These are phyloP conservation scores for Caryopteris hybrid DNA, from an alignment of 305 asterid species.

Conservation along the genomic window DNA sequence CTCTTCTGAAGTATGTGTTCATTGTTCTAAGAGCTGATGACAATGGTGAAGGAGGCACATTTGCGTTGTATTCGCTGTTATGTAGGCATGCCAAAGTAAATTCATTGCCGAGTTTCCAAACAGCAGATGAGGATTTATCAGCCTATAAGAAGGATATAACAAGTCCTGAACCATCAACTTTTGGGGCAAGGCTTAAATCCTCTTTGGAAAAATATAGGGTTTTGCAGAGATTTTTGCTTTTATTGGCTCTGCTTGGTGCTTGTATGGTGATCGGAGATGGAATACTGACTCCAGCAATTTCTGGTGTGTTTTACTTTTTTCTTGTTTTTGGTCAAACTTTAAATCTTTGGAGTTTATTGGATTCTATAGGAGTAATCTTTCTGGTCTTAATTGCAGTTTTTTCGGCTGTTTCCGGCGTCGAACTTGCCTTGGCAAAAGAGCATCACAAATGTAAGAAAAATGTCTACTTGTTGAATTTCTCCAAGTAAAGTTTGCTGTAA, in stretches of 20 bases:
- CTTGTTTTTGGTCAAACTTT: not conserved
- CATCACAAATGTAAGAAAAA: slow-evolving; percentile 72
- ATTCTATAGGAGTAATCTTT: slow-evolving; percentile 11
- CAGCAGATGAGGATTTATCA: slow-evolving; percentile 75
- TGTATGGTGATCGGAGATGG: slow-evolving; percentile 99
- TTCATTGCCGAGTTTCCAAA: slow-evolving; percentile 78
- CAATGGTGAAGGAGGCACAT: slow-evolving; percentile 98
- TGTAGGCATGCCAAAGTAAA: slow-evolving; percentile 86
- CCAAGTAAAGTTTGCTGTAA: not conserved
- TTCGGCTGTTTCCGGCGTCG: slow-evolving; percentile 93
- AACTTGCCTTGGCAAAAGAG: slow-evolving; percentile 70
- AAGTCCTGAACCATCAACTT: slow-evolving; percentile 46
- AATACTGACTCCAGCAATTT: slow-evolving; percentile 78
- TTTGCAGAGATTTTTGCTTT: slow-evolving; percentile 67
- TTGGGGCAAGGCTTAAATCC: slow-evolving; percentile 64
- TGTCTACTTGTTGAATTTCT: not conserved
- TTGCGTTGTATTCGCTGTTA: slow-evolving; percentile 82
- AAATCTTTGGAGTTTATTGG: slow-evolving; percentile 10
- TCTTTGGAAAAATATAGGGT: slow-evolving; percentile 63
- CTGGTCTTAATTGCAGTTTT: slow-evolving; percentile 53
- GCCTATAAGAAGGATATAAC: slow-evolving; percentile 56
- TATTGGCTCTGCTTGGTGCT: slow-evolving; percentile 86
- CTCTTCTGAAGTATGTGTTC: slow-evolving; percentile 77
- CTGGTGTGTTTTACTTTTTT: slow-evolving; percentile 36
- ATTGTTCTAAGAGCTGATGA: slow-evolving; percentile 93